Evolutionary conservation across 805 yeast species (phyloP).

Genomic region (Candida silvicultrix): DNA sequence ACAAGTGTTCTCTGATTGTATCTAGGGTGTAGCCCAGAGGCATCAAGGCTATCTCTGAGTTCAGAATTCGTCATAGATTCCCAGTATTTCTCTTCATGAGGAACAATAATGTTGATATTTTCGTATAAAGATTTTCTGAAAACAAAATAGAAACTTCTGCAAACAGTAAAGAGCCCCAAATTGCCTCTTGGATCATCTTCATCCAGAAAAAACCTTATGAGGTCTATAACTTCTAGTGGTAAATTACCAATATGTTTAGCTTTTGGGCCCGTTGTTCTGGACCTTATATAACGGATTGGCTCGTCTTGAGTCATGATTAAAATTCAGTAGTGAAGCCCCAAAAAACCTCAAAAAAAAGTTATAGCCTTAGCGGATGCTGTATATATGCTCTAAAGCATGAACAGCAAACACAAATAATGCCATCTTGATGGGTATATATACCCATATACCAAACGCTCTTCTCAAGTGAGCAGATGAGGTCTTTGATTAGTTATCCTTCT

Average conservation of each 20-base stretch:
- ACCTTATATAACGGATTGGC: background rate
- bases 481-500: background rate
- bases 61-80: too few relatives aligned
- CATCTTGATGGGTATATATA: too few relatives aligned
- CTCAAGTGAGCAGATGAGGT: too few relatives aligned
- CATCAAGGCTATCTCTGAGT: background rate
- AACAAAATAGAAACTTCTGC: conserved; percentile 6
- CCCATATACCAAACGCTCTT: too few relatives aligned
- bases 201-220: background rate
- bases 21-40: background rate
- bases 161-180: conserved; percentile 6
- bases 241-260: background rate
- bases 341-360: too few relatives aligned
- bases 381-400: too few relatives aligned
- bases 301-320: background rate
- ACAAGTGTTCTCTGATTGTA: background rate
- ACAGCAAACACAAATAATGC: too few relatives aligned
- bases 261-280: too few relatives aligned
- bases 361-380: too few relatives aligned
- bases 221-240: background rate
- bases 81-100: too few relatives aligned
- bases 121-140: conserved; percentile 7
- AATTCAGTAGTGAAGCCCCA: too few relatives aligned
- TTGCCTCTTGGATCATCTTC: conserved; percentile 4
- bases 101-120: conserved; percentile 10